These are phyloP conservation scores for Magnolia officinalis DNA, from an alignment of 164 flowering plant species.

Conservation along the genomic window DNA sequence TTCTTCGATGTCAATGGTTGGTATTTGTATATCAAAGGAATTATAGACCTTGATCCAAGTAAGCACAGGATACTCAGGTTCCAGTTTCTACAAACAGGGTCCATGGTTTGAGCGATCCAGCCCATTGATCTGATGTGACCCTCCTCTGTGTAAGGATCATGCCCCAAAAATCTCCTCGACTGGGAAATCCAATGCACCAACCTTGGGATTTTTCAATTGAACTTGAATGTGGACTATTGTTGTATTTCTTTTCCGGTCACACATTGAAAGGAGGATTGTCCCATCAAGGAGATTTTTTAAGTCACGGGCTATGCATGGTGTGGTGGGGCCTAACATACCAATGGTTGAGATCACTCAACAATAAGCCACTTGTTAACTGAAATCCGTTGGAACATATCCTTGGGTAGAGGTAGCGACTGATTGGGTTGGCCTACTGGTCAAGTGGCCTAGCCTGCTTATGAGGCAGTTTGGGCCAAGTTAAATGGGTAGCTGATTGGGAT, in stretches of 20 bases:
- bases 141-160: not conserved
- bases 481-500: too few species aligned
- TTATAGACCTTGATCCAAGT: not conserved
- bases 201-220: not conserved
- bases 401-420: not conserved
- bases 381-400: not conserved
- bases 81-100: not conserved
- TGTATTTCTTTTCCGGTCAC: too few species aligned
- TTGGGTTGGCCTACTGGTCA: not conserved
- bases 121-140: not conserved
- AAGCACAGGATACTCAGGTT: not conserved
- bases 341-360: too few species aligned
- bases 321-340: too few species aligned
- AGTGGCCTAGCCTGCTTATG: not conserved
- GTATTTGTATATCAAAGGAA: constrained; percentile 7
- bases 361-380: not conserved
- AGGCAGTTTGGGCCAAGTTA: not conserved
- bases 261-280: too few species aligned
- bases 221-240: too few species aligned
- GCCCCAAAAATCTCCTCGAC: not conserved
- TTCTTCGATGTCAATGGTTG: constrained; percentile 87
- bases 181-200: not conserved
- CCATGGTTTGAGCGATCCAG: not conserved
- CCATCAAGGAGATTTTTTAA: too few species aligned
- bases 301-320: too few species aligned